These are phyloP conservation scores for Talaromyces trachyspermus DNA, from an alignment of 495 filamentous ascomycete genomes.

Conservation along the genomic window DNA sequence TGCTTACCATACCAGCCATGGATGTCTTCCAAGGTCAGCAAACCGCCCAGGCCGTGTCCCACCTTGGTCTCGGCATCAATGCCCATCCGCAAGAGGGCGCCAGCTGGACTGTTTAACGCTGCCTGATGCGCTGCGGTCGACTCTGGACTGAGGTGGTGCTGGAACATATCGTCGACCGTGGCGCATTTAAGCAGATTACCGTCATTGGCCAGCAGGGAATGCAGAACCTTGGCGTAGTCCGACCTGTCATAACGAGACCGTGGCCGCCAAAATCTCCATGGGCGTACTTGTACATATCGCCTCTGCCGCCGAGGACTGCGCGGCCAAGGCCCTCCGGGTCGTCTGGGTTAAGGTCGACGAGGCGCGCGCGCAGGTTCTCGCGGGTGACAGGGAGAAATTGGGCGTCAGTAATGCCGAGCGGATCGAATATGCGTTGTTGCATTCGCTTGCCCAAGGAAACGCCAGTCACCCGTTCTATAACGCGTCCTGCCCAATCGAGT, in stretches of 20 bases:
- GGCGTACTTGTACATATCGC: constrained; percentile 17
- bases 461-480: constrained; percentile 33
- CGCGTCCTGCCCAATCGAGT: constrained; percentile 49
- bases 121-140: constrained; percentile 13
- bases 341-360: constrained; percentile 27
- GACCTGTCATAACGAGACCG: constrained; percentile 40
- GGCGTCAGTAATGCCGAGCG: constrained; percentile 33
- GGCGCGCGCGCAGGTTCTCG: constrained; percentile 25
- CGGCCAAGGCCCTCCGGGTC: constrained; percentile 18
- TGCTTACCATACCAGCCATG: constrained; percentile 36
- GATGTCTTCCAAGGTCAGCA: constrained; percentile 22
- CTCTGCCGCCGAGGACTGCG: constrained; percentile 19
- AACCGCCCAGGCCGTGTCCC: constrained; percentile 21
- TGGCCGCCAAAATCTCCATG: constrained; percentile 43
- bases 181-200: constrained; percentile 32
- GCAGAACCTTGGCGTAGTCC: constrained; percentile 45
- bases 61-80: constrained; percentile 15
- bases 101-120: constrained; percentile 16
- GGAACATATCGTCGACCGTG: constrained; percentile 45
- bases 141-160: constrained; percentile 32
- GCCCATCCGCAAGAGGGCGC: constrained; percentile 22
- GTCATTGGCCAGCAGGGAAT: constrained; percentile 38
- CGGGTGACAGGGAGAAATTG: constrained; percentile 32
- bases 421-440: constrained; percentile 35
- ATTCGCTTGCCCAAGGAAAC: constrained; percentile 36